Evolutionary conservation across 176 grass and related monocot species (phyloP), one percentile per base, ranked within the genome.

Genomic region (Rhipidocladum racemiflorum): DNA sequence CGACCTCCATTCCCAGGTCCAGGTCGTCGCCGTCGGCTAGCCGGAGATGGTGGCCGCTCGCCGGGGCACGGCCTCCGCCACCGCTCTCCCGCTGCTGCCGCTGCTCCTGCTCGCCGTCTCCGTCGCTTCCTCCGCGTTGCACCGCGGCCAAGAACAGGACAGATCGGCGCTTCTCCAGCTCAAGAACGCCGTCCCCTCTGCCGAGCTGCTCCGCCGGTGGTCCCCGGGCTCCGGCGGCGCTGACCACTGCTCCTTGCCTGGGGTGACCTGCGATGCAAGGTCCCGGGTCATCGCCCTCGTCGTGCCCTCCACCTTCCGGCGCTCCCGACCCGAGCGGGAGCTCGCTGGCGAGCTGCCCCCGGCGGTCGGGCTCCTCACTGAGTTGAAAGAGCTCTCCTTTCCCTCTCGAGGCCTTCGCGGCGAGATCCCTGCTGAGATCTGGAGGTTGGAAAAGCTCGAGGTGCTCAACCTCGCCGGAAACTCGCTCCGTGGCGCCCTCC

Each of bases 341-440:
- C 44, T 90, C 38, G 9, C 67, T 25, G 89, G 87, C 57, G 85
- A 68, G 68, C 82, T 97, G 9, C 82, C 63, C 34, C 50, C 87
- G 46, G 90, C 64, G 16, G 64, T 94, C 2, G 89, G 89, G 25
- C 75, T 77, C 59, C 87, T 97, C 40, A 76, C 72, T 30, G 89
- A 94, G 91, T 87, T 97, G 57, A 87, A 70, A 50, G 68, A 75
- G 20, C 83, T 94, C 61, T 92, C 84, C 10, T 76, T 92, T 50
- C 89, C 91, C 14, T 85, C 78, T 36, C 42, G 75, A 25, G 80
- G 75, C 74, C 90, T 97, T 62, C 65, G 83, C 40, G 89, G 91
- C 18, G 89, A 87, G 89, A 90, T 97, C 84, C 94, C 91, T 12
- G 75, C 65, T 27, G 89, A 88, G 91, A 91, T 97, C 91, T 97